These are phyloP conservation scores for Warburgia ugandensis DNA, from an alignment of 164 flowering plant genomes.

Conservation along the genomic window DNA sequence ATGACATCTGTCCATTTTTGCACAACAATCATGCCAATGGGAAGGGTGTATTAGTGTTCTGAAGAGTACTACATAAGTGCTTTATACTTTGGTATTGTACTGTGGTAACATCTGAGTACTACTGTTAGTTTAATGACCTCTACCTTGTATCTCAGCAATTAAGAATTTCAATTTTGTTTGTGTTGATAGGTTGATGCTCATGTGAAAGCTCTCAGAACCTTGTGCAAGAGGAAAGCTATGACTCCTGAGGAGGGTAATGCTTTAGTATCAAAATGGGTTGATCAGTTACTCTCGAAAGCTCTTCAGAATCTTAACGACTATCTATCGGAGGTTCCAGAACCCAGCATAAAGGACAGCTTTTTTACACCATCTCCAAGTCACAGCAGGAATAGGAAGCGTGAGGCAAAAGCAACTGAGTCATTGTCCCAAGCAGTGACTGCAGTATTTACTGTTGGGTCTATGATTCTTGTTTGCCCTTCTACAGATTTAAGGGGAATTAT, in stretches of 20 bases:
- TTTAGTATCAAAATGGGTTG: constrained; percentile 60
- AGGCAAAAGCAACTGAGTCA: constrained; percentile 16
- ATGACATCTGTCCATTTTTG: too few species aligned
- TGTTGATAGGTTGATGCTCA: constrained; percentile 77
- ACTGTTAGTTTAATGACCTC: neutral
- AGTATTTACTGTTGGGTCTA: constrained; percentile 76
- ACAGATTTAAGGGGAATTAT: constrained; percentile 45
- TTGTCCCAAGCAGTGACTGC: constrained; percentile 49
- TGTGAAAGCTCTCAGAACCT: constrained; percentile 77
- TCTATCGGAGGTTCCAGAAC: constrained; percentile 35
- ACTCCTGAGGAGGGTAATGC: constrained; percentile 54
- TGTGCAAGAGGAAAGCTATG: constrained; percentile 71
- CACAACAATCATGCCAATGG: too few species aligned
- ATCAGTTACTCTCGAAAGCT: constrained; percentile 64
- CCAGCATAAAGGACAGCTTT: constrained; percentile 28
- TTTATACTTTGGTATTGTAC: too few species aligned
- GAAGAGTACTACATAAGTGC: too few species aligned
- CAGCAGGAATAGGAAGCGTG: constrained; percentile 30
- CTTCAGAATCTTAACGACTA: constrained; percentile 42
- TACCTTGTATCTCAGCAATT: neutral
- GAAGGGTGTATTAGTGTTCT: too few species aligned
- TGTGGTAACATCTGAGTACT: too few species aligned
- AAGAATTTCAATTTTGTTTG: neutral
- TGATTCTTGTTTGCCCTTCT: constrained; percentile 70
- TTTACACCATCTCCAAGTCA: constrained; percentile 49